Evolutionary conservation across 768 basidiomycete species (phyloP).

Genomic region (Rhodotorula taiwanensis): DNA sequence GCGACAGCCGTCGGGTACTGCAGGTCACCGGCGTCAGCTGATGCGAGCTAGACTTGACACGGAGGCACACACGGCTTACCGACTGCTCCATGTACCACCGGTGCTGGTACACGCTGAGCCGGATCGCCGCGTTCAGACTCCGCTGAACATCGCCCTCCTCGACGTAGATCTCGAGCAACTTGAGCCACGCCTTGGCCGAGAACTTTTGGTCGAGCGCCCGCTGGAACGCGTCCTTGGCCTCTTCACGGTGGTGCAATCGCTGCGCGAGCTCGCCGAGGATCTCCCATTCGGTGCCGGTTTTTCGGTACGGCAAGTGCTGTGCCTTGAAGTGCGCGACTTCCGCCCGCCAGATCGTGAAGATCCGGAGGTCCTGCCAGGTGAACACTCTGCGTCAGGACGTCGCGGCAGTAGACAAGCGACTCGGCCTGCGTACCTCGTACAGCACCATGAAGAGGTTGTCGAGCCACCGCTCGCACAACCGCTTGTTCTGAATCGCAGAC

Average conservation of each 20-base stretch:
- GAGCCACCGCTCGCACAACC: constrained; percentile 93
- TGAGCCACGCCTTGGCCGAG: constrained; percentile 84
- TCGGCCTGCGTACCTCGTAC: constrained; percentile 63
- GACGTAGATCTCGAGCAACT: constrained; percentile 91
- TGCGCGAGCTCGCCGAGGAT: constrained; percentile 89
- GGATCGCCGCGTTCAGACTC: constrained; percentile 81
- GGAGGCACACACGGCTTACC: constrained; percentile 50
- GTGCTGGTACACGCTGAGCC: constrained; percentile 82
- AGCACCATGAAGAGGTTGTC: constrained; percentile 98
- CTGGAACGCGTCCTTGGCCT: constrained; percentile 93
- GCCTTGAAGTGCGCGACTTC: constrained; percentile 99
- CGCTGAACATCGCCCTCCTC: constrained; percentile 91
- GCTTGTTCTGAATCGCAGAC: constrained; percentile 75
- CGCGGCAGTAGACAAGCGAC: background rate
- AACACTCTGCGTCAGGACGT: too few species aligned
- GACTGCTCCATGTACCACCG: constrained; percentile 80
- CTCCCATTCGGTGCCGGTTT: constrained; percentile 97
- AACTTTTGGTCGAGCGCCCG: constrained; percentile 84
- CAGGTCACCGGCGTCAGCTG: too few species aligned
- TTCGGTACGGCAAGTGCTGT: constrained; percentile 93
- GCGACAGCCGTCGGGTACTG: constrained; percentile 53
- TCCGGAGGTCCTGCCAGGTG: constrained; percentile 78
- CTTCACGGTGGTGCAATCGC: constrained; percentile 94
- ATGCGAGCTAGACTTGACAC: background rate
- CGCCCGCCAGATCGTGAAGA: constrained; percentile 98